These are phyloP conservation scores for Capsicum chinense DNA, from an alignment of 257 asterid species.

Conservation along the genomic window DNA sequence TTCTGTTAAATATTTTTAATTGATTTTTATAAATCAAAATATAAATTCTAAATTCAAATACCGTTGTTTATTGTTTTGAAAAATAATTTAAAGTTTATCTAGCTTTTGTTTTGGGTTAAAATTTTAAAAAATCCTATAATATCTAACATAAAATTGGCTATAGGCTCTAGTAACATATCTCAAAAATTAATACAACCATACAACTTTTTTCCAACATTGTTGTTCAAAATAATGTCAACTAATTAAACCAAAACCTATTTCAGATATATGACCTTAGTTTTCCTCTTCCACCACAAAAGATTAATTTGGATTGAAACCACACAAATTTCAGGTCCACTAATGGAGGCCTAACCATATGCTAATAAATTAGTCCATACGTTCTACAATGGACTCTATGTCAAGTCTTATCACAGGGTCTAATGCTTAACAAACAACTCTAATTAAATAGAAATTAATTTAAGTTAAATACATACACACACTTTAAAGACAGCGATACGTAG, in stretches of 20 bases:
- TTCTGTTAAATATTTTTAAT: background rate
- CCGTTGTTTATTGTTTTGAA: background rate
- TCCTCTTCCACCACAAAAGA: background rate
- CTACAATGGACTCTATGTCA: background rate
- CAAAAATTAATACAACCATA: background rate
- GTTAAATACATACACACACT: background rate
- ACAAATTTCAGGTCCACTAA: background rate
- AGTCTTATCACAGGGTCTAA: background rate
- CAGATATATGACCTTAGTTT: background rate
- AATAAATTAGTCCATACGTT: background rate
- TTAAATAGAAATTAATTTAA: background rate
- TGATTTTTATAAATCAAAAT: background rate
- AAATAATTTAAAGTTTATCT: background rate
- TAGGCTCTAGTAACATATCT: background rate
- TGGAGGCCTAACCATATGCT: slow-evolving; percentile 17
- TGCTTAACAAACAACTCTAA: background rate
- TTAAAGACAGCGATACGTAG: background rate
- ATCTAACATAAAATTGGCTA: background rate
- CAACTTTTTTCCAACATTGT: background rate
- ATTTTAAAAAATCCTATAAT: background rate
- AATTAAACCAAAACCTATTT: background rate
- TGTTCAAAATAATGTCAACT: background rate
- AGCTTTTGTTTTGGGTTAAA: background rate
- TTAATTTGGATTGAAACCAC: background rate
- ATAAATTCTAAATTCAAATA: background rate